Evolutionary conservation across 148 eudicot genomes (phyloP), one percentile per base, ranked within the genome.

Genomic region (Spergularia bocconei): DNA sequence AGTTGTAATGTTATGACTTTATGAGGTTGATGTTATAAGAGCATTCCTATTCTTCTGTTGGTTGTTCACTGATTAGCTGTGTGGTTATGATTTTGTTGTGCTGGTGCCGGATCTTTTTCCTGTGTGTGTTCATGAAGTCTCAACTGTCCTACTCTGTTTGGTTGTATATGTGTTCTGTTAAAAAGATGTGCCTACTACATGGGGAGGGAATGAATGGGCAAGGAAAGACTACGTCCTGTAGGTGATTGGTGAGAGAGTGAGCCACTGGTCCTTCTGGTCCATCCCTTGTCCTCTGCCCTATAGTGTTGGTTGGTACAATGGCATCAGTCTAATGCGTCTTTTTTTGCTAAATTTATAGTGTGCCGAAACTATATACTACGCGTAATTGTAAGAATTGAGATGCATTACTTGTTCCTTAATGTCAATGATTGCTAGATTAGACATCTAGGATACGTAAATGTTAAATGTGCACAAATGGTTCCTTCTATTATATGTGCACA

Each of bases 401-500:
- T 58, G 36, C 14, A 48, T 38, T 33, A 19, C 33, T 63, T 70
- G 41, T 44, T 29, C 23, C 13, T 44, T 44, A 10, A 58, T 56
- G 21, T 21, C 64, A 60, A 33, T 23, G 38, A 60, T 19, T 19
- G 0, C 63, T 59, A 59, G 63, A 60, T 60, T 60, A 60, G 38
- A 13, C 64, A 25, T 60, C 64, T 60, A 60, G 64, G 38, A 60
- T 60, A 11, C 39, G 3, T 6, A 62, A 25, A 16, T 29, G n/a
- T 57, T 2, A 57, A 57, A 17, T n/a, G 61, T 57, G 25, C 10
- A 4, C 10, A 44, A 20, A 59, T 58, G 4, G 19, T 47, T 39
- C 47, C 33, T 72, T 23, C 48, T 19, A 39, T 36, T n/a, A 11
- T 23, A 69, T 65, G 23, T 63, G 57, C 23, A n/a, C 77, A 63